Conservation (phyloP, 2,329 filamentous ascomycete species). For the Trichoderma sp. region DNA sequence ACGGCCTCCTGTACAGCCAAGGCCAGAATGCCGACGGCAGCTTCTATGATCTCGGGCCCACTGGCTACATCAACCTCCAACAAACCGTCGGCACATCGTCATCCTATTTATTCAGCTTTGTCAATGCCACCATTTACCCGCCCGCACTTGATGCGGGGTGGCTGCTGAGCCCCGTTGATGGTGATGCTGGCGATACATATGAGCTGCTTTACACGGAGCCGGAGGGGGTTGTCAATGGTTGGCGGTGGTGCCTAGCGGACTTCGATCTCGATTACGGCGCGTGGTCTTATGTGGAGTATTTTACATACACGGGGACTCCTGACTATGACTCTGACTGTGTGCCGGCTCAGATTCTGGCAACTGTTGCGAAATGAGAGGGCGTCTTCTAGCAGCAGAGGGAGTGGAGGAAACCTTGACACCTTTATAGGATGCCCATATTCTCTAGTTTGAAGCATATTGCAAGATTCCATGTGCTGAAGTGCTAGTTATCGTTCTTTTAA, state of each 20-base stretch:
- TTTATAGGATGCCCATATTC: not conserved
- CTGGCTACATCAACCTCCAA: not conserved
- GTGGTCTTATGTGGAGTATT: not conserved
- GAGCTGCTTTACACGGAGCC: not conserved
- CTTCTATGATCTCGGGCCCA: not conserved
- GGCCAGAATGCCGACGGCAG: not conserved
- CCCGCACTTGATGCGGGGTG: not conserved
- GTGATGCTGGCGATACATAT: not conserved
- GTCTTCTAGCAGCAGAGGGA: not conserved
- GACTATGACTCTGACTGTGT: not conserved
- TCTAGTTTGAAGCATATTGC: not conserved
- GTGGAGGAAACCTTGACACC: not conserved
- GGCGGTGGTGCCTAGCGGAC: not conserved
- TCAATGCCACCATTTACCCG: constrained; percentile 27
- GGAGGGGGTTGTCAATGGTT: not conserved
- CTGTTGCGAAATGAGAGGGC: not conserved
- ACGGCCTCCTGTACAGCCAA: not conserved
- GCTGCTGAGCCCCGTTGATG: not conserved
- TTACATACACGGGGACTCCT: not conserved
- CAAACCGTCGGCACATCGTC: not conserved
- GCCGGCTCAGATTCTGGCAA: not conserved
- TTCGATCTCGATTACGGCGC: not conserved
- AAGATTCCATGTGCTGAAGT: not conserved
- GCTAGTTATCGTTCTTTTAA: not conserved
- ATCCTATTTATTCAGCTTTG: constrained; percentile 21